phyloP scores from a whole-genome alignment of 192 early-diverging fungal genomes.

The Phycomyces blakesleeanus region DNA sequence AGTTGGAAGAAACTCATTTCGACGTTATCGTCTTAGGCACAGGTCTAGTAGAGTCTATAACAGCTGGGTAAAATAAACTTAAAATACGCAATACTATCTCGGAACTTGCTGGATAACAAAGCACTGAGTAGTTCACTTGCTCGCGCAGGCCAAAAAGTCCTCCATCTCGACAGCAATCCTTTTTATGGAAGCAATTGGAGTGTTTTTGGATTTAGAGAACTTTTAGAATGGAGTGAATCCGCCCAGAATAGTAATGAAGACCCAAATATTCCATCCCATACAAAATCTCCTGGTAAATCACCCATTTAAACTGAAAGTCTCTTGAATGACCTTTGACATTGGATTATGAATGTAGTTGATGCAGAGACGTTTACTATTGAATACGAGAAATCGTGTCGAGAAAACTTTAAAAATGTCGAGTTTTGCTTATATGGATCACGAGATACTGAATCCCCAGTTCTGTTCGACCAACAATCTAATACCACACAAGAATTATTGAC shows the following conservation, averaged over 20 bases:
- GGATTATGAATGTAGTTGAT: too few species aligned
- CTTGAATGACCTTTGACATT: too few species aligned
- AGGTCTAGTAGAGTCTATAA: constrained; percentile 73
- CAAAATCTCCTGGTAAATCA: too few species aligned
- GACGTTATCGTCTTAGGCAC: constrained; percentile 87
- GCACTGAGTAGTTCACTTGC: constrained; percentile 40
- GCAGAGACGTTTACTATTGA: too few species aligned
- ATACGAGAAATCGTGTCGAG: too few species aligned
- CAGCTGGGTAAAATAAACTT: constrained; percentile 59
- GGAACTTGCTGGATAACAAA: too few species aligned
- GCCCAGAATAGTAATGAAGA: too few species aligned
- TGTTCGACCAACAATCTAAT: neutral
- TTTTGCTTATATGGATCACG: neutral
- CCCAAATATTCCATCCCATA: too few species aligned
- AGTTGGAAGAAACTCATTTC: constrained; percentile 48
- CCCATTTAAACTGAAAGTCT: too few species aligned
- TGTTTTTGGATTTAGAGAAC: constrained; percentile 50
- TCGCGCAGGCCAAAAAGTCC: constrained; percentile 61
- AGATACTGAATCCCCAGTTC: neutral
- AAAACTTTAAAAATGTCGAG: neutral
- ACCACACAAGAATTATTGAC: neutral
- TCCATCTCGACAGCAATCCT: constrained; percentile 77
- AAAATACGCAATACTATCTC: too few species aligned
- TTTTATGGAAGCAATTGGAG: constrained; percentile 77
- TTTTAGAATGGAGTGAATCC: constrained; percentile 36